Base-by-base conservation (phyloP, 768 basidiomycete genomes). In the Pleurotus citrinopileatus region DNA sequence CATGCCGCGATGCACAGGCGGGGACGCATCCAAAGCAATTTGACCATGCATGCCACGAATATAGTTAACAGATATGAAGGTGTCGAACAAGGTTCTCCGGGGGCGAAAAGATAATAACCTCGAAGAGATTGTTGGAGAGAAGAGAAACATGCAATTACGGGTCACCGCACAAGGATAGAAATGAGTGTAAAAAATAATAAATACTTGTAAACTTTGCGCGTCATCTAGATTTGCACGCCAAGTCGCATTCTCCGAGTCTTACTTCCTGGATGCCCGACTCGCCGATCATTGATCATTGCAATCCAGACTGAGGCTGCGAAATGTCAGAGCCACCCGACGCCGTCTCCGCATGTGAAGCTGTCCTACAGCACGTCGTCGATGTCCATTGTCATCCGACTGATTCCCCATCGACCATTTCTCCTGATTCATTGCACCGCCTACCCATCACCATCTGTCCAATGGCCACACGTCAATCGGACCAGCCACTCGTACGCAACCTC, bases 381-480 rank as follows among this genome's bases (percentile, higher is more conserved):
- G 90, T 86, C 0, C 95, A 98, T 60, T 95, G 91, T 68, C 95
- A 98, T 70, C 94, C 95, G 2, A 94, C 91, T 3, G 94, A 96
- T 67, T 80, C 87, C 8, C 68, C 66, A 1, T 61, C 62, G 1
- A 51, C 48, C 9, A 77, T 85, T 34, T 60, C 71, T 6, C 50
- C 68, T 3, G 68, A 73, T 20, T 75, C 77, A 3, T 83, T 90
- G 70, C 72, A 81, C 22, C 61, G 69, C 9, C 78, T 89, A 3
- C 66, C 72, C 2, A 84, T 92, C 47, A 85, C 80, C 0, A 75
- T 97, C 36, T 91, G 89, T 57, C 87, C 90, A n/a, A 94, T 95
- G 92, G 82, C 89, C 15, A 82, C 83, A 0, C 73, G 73, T 57
- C 63, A 69, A 9, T 73, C 72, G 28, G 92, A 95, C 74, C 94